Evolutionary conservation across 495 filamentous ascomycete genomes (phyloP), one percentile per base, ranked within the genome.

Genomic region (Pseudomonodictys pantanalensis): DNA sequence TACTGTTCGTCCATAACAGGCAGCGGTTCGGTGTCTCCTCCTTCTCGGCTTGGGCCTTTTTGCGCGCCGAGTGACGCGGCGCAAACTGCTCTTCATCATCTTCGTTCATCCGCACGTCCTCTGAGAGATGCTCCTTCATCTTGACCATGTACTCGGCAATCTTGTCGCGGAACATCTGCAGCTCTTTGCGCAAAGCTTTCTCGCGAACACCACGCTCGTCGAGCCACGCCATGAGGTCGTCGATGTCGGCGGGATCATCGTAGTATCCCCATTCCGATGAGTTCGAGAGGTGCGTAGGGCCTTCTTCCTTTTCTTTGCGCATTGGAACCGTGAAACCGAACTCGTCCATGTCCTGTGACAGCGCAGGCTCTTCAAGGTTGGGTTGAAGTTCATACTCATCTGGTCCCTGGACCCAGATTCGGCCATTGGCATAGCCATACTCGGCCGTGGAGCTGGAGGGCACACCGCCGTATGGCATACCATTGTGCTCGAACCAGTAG

Each of bases 401-500:
- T 0, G 93, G 93, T 0, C 93, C 93, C 71, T 98, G 93, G 24
- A 98, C 85, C 93, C 93, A 98, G 38, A 98, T 75, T 52, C 91
- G 88, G 8, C 90, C 93, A 69, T 97, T 98, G 10, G 95, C 91
- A 68, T 97, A 98, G 10, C 81, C 83, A 18, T 92, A 90, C 35
- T 85, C 78, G 1, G 91, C 86, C 3, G 91, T 97, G 4, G 91
- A 97, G 73, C 90, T 93, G 60, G 82, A 79, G 0, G 91, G 92
- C 56, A 96, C 77, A 1, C 95, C 95, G 44, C 78, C 90, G 69
- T 90, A 96, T 1, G 93, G 95, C 93, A 97, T 97, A 25, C 91
- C 93, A 68, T 97, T 98, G 33, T 92, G 87, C 73, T 98, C 93
- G 70, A 97, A 96, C 92, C 92, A 98, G 78, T 91, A 97, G 70